Conservation (phyloP, 352 stramenopile species). For the Phytophthora aleatoria region DNA sequence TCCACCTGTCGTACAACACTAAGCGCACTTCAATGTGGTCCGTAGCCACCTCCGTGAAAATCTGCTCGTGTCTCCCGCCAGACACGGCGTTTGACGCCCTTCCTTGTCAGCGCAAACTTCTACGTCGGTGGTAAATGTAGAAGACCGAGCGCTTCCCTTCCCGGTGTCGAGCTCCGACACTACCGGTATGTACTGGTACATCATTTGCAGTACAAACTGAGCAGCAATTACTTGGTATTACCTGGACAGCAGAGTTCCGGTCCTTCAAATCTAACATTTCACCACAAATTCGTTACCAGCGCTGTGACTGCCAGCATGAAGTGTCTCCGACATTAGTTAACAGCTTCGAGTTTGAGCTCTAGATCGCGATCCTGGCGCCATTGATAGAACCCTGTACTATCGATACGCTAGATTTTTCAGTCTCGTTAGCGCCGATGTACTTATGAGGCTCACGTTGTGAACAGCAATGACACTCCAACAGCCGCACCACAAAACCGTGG, state of each 20-base stretch:
- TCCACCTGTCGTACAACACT: not conserved
- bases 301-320: not conserved
- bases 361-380: constrained; percentile 4
- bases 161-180: not conserved
- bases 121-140: constrained; percentile 10
- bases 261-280: not conserved
- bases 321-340: constrained; percentile 1
- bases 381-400: constrained; percentile 17
- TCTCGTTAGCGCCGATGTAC: constrained; percentile 8
- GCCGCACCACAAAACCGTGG: constrained; percentile 1
- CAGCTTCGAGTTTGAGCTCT: not conserved
- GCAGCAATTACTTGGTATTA: not conserved
- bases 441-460: not conserved
- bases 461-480: not conserved
- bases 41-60: constrained; percentile 21
- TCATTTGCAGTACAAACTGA: not conserved
- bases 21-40: constrained; percentile 21
- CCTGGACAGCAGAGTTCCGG: not conserved
- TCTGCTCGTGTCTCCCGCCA: not conserved
- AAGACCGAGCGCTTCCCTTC: not conserved
- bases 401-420: constrained; percentile 10
- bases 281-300: not conserved
- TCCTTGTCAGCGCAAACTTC: constrained; percentile 29
- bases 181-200: constrained; percentile 1
- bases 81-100: constrained; percentile 2